Evolutionary conservation across 495 filamentous ascomycete species (phyloP), one percentile per base, ranked within the genome.

Genomic region (Xeromyces bisporus): DNA sequence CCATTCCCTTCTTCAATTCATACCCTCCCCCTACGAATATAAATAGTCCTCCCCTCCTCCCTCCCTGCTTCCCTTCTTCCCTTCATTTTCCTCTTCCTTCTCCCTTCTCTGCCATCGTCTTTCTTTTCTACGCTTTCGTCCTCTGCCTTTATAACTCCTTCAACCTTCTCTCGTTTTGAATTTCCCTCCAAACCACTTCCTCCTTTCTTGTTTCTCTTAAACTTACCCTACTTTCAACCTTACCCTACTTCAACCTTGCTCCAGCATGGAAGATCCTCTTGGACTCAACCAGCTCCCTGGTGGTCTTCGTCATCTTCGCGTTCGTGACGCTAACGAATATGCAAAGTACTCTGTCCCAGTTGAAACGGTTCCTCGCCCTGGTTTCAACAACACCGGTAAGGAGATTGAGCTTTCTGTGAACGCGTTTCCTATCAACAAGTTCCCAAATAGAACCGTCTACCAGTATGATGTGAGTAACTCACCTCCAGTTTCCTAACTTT

Each of bases 381-480:
- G 43, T 1, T 75, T 67, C 51, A 76, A 71, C 37, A 56, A 50
- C 0, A 49, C 53, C 8, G 86, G 80, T 9, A 67, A 60, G 20
- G 44, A 58, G 0, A 59, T 76, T 11, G 54, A 56, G 6, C 44
- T 94, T 5, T 43, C 53, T 0, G 51, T 91, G 30, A 97, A 97
- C 51, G 70, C 81, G 6, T 93, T 71, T 52, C 60, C 64, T 0
- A 69, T 93, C n/a, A 40, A 32, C 2, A 42, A 54, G 34, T 66
- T 58, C 18, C 67, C 71, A 0, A 65, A 42, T 12, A 58, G 49
- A 4, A 56, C 60, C 0, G 62, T 93, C 27, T 74, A 70, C 34
- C 85, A 93, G 54, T 96, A 84, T 38, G 86, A 93, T 58, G 82
- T 93, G 56, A 67, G 80, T 70, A 9, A 21, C 9, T 5, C 9